Evolutionary conservation across 1,139 yeast species (phyloP).

Genomic region (Protomyces lactucae-debilis): DNA sequence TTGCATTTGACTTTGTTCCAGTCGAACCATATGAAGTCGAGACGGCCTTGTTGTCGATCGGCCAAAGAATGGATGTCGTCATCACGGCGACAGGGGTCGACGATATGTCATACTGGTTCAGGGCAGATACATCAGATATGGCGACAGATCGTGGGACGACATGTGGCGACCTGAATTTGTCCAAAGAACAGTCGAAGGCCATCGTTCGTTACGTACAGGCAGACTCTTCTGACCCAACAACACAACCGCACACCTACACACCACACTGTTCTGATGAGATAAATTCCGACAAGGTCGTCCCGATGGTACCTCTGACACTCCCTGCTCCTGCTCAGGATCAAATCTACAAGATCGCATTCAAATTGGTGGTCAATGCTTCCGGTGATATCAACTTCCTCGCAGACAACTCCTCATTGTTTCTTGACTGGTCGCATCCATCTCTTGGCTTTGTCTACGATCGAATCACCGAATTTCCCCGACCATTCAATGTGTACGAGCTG

Average conservation of each 20-base stretch:
- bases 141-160: background rate
- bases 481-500: background rate
- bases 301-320: background rate
- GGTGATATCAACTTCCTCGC: background rate
- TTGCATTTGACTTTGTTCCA: constrained; percentile 31
- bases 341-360: background rate
- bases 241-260: background rate
- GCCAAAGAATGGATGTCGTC: constrained; percentile 67
- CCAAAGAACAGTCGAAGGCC: background rate
- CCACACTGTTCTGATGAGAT: background rate
- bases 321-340: background rate
- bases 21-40: constrained; percentile 28
- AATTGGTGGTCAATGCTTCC: background rate
- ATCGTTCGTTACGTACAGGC: background rate
- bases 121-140: constrained; percentile 36
- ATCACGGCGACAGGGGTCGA: constrained; percentile 35
- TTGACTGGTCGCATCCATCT: background rate
- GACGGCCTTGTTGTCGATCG: constrained; percentile 38
- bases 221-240: background rate
- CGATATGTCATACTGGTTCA: constrained; percentile 37
- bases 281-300: background rate
- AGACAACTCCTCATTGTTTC: background rate
- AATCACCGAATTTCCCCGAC: background rate
- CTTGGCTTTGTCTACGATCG: background rate
- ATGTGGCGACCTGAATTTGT: background rate